Conservation (phyloP, 768 basidiomycete species). For the Terana coerulea region DNA sequence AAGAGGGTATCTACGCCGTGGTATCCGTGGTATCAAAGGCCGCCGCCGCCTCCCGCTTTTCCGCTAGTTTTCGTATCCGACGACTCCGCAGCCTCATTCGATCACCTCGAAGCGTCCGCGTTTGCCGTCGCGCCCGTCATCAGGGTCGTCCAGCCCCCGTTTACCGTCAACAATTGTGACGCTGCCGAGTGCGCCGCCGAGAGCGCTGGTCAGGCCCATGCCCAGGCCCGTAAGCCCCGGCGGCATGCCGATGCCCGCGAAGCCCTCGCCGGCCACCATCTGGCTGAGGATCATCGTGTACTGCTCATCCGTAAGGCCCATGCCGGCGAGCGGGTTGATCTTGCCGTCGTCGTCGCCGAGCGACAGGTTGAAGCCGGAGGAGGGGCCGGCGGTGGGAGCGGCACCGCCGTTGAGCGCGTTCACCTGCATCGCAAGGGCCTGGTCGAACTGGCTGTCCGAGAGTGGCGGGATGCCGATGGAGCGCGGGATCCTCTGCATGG, state of each 20-base stretch:
- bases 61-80: no score
- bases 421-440: constrained; percentile 45
- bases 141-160: constrained; percentile 27
- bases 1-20: no score
- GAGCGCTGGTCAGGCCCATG: constrained; percentile 16
- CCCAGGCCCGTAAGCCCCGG: constrained; percentile 18
- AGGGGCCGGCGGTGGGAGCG: no score
- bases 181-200: no score
- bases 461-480: constrained; percentile 65
- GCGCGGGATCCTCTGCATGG: constrained; percentile 63
- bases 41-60: no score
- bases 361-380: constrained; percentile 17
- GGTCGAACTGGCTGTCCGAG: constrained; percentile 49
- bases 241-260: constrained; percentile 38
- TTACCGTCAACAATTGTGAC: constrained; percentile 20
- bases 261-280: constrained; percentile 61
- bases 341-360: constrained; percentile 41
- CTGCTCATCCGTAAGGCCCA: constrained; percentile 88
- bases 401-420: background rate
- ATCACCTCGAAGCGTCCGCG: constrained; percentile 38
- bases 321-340: constrained; percentile 81
- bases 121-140: constrained; percentile 34
- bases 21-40: no score
- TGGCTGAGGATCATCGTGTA: constrained; percentile 76
- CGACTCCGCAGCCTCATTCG: no score